phyloP scores from a whole-genome alignment of 441 rosid genomes.

The Brassica balearica region DNA sequence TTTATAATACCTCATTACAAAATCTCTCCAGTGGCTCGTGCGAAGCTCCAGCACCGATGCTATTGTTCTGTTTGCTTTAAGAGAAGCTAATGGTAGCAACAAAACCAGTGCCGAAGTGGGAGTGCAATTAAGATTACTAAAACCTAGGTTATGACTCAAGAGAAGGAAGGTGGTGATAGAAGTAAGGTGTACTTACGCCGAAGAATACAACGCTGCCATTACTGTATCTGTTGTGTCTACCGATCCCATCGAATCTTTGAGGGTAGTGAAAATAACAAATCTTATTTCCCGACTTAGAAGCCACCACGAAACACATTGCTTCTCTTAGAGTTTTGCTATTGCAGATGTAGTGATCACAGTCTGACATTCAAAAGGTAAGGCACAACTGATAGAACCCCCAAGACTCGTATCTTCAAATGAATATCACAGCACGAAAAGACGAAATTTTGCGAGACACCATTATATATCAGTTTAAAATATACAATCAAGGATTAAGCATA shows the following conservation, averaged over 20 bases:
- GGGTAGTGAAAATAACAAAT: no score
- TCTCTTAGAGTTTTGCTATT: no score
- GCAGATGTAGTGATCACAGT: no score
- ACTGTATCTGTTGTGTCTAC: background rate
- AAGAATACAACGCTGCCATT: background rate
- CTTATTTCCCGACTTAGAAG: background rate
- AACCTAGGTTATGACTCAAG: background rate
- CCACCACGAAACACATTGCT: background rate
- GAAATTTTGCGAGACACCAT: no score
- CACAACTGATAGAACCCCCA: no score
- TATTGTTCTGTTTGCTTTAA: slow-evolving; percentile 43
- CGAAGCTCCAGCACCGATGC: slow-evolving; percentile 20
- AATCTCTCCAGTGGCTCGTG: slow-evolving; percentile 41
- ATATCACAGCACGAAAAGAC: no score
- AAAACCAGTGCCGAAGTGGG: slow-evolving; percentile 84
- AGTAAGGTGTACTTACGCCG: background rate
- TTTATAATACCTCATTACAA: slow-evolving; percentile 53
- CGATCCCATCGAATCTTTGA: background rate
- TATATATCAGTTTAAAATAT: no score
- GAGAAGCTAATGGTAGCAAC: slow-evolving; percentile 72
- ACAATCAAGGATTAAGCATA: background rate
- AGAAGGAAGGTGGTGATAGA: background rate
- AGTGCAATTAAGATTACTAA: slow-evolving; percentile 21
- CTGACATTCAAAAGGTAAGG: no score
- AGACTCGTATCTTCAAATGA: no score